A percentile compares a stretch with the other conserved stretches of the same genome.
phyloP scores from a whole-genome alignment of 768 basidiomycete genomes.

The Agrocybe chaxingu region DNA sequence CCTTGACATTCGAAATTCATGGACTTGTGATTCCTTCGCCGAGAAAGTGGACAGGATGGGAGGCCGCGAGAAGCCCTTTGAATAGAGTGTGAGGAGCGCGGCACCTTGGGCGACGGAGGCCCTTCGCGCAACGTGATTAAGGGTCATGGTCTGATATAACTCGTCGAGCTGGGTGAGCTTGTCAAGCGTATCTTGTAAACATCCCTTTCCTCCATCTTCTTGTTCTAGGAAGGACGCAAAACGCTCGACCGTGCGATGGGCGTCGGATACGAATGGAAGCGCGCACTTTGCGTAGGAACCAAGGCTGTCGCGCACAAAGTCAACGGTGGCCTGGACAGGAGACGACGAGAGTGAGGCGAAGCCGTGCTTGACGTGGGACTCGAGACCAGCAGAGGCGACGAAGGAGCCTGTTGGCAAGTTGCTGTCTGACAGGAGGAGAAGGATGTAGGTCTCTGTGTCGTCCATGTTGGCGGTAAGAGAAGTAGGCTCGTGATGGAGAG shows the following conservation, averaged over 20 bases:
- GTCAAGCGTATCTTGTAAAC: slow-evolving; percentile 28
- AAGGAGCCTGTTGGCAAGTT: slow-evolving; percentile 98
- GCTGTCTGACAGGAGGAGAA: slow-evolving; percentile 82
- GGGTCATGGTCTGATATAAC: slow-evolving; percentile 79
- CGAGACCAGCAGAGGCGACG: slow-evolving; percentile 90
- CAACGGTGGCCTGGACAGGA: slow-evolving; percentile 33
- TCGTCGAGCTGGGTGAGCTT: slow-evolving; percentile 60
- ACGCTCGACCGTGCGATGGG: slow-evolving; percentile 43
- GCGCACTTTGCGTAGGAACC: slow-evolving; percentile 76
- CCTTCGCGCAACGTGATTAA: slow-evolving; percentile 85
- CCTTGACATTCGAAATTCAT: slow-evolving; percentile 23
- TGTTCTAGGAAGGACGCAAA: slow-evolving; percentile 13
- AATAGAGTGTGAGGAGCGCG: slow-evolving; percentile 85
- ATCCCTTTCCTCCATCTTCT: slow-evolving; percentile 1
- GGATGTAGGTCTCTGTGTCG: slow-evolving; percentile 51
- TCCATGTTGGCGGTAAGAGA: slow-evolving; percentile 25
- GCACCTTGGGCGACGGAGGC: slow-evolving; percentile 92
- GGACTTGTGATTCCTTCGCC: slow-evolving; percentile 18
- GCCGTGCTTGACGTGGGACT: slow-evolving; percentile 87
- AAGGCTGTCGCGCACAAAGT: slow-evolving; percentile 71
- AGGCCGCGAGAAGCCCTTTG: slow-evolving; percentile 73
- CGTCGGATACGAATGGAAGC: slow-evolving; percentile 75
- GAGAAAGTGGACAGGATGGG: slow-evolving; percentile 25
- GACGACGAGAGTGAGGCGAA: slow-evolving; percentile 51
- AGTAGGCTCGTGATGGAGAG: neutral